Base-by-base conservation (phyloP, 2,329 filamentous ascomycete genomes). In the Cryphonectria japonica region DNA sequence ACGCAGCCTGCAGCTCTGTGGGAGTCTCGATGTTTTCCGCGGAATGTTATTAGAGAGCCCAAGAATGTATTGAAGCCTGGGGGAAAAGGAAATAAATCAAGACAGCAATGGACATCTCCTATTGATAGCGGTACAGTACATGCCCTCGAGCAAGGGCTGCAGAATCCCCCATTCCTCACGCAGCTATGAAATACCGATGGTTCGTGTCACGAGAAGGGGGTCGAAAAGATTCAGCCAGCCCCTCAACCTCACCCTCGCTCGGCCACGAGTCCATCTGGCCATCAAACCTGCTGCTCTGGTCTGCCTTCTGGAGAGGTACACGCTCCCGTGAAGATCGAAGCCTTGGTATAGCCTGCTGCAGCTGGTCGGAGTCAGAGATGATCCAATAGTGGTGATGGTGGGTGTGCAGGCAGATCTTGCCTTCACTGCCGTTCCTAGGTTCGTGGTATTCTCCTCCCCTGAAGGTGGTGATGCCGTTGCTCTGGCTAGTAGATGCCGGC, bases 341-440 rank as follows among this genome's bases (percentile, higher is more conserved):
- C 19, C 59, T 59, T 32, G 64, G 57, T 22, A 66, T 34, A 39
- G 52, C 43, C 16, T 69, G 50, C 65, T 68, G 41, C 50, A 72
- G 69, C 43, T 52, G 46, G 39, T 54, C 32, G 3, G 70, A 59
- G 37, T 66, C 68, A 16, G 72, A 70, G 13, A 67, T 66, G 34
- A 73, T 73, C 87, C 87, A 89, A 81, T 89, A 89, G 80, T 89
- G 87, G 78, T 89, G 87, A 75, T 90, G 87, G 75, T 90, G 88
- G 74, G 85, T 87, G 77, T 89, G 87, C 71, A 88, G 74, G 75
- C 87, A 88, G 74, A 86, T 43, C 43, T 71, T 69, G 26, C 60
- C 68, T 13, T 66, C 66, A 6, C 11, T 5, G 0, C 32, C 46
- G 19, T 67, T 46, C 54, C 41, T 46, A 16, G 59, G 41, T 7